Conservation (phyloP, 805 yeast species). For the Deakozyma indianensis region DNA sequence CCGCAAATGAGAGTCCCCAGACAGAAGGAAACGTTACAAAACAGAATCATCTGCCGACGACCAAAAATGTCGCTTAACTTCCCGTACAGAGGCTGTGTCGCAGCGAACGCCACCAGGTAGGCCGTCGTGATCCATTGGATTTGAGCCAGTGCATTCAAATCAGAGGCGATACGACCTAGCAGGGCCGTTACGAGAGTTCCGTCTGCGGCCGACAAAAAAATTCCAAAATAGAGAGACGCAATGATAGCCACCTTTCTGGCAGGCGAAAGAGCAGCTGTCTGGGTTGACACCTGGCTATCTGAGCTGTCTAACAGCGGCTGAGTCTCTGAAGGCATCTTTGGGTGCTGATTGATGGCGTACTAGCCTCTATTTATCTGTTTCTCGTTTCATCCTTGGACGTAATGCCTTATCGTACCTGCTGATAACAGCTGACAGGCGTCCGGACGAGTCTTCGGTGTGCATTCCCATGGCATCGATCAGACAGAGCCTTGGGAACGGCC, state of each 20-base stretch:
- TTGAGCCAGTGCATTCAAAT: conserved; percentile 35
- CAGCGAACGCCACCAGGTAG: conserved; percentile 52
- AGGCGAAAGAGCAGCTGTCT: background rate
- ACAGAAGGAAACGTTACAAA: conserved; percentile 29
- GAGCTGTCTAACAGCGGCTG: background rate
- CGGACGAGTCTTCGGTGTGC: too few species aligned
- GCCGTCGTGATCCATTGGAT: conserved; percentile 64
- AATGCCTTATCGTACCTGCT: too few species aligned
- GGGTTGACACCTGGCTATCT: background rate
- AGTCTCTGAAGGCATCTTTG: too few species aligned
- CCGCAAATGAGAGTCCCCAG: conserved; percentile 40
- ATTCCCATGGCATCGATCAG: too few species aligned
- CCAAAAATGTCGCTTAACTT: conserved; percentile 47
- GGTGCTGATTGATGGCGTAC: too few species aligned
- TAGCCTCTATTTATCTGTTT: too few species aligned
- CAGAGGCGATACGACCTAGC: conserved; percentile 43
- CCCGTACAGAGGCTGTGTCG: conserved; percentile 64
- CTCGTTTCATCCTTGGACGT: too few species aligned
- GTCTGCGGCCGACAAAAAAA: conserved; percentile 40
- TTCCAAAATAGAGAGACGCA: conserved; percentile 19
- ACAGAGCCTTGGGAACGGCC: too few species aligned
- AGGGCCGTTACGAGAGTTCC: conserved; percentile 48
- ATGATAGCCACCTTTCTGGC: background rate
- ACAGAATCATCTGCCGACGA: conserved; percentile 25
- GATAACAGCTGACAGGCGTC: too few species aligned